Evolutionary conservation across 139 green algal species (phyloP).

Genomic region (Chlamydomonas schloesseri): DNA sequence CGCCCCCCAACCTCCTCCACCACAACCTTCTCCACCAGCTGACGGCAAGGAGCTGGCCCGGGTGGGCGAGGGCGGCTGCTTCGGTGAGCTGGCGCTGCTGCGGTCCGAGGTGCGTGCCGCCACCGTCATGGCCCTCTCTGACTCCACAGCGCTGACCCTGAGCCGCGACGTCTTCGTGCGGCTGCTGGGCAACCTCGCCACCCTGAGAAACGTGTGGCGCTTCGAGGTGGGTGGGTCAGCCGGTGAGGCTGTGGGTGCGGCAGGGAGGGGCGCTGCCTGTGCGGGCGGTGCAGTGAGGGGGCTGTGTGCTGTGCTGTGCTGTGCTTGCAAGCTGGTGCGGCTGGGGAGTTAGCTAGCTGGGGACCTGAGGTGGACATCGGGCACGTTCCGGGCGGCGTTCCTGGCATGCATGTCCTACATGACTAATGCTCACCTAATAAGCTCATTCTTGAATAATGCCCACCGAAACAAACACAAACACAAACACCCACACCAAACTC

Average conservation of each 20-base stretch:
- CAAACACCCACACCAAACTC: too few species aligned
- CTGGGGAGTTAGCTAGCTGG: too few species aligned
- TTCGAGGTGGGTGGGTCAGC: constrained; percentile 76
- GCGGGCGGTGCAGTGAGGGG: too few species aligned
- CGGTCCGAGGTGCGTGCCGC: constrained; percentile 72
- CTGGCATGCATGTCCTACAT: too few species aligned
- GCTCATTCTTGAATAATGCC: too few species aligned
- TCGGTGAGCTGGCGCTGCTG: constrained; percentile 93
- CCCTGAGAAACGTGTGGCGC: constrained; percentile 87
- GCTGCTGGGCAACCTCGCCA: constrained; percentile 74
- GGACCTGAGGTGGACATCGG: too few species aligned
- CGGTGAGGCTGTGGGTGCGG: neutral
- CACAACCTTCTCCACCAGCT: neutral
- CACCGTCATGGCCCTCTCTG: constrained; percentile 72
- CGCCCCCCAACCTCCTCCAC: neutral
- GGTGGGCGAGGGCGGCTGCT: constrained; percentile 84
- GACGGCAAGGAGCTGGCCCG: constrained; percentile 57
- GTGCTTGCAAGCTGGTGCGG: too few species aligned
- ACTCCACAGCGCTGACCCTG: constrained; percentile 73
- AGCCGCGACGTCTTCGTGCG: constrained; percentile 77
- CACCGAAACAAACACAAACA: too few species aligned
- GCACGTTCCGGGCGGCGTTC: too few species aligned
- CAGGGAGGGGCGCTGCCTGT: neutral
- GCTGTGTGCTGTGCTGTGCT: too few species aligned
- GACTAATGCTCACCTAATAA: too few species aligned